Conservation (phyloP, 208 protist genomes). For the Acanthamoeba lugdunensis region DNA sequence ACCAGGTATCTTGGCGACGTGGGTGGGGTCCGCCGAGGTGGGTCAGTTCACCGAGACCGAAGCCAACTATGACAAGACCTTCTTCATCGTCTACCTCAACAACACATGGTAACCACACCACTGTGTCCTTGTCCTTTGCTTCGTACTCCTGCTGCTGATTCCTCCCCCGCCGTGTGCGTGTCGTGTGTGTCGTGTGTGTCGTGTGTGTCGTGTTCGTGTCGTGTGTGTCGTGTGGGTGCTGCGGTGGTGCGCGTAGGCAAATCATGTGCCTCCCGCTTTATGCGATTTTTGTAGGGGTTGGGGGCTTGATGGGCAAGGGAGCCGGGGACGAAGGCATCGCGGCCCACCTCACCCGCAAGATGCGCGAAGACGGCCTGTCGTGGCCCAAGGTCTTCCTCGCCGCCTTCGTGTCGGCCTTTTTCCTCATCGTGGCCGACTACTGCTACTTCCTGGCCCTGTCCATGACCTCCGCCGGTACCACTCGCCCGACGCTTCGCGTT, state of each 20-base stretch:
- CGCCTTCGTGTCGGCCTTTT: not conserved
- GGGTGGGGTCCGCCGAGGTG: constrained; percentile 25
- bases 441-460: constrained; percentile 21
- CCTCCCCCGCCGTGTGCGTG: not conserved
- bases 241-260: not conserved
- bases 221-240: not conserved
- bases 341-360: not conserved
- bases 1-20: constrained; percentile 7
- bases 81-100: constrained; percentile 55
- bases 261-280: constrained; percentile 31
- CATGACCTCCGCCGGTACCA: constrained; percentile 7
- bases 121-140: not conserved
- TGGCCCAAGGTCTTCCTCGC: constrained; percentile 12
- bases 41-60: constrained; percentile 19
- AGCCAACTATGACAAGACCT: constrained; percentile 5
- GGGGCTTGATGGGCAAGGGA: not conserved
- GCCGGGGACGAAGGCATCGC: not conserved
- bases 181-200: not conserved
- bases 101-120: not conserved
- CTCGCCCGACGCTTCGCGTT: not conserved
- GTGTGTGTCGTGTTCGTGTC: not conserved
- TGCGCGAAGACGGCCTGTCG: constrained; percentile 6
- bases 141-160: not conserved
- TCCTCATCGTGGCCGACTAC: constrained; percentile 27
- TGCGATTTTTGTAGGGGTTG: not conserved